Conservation (phyloP, 257 asterid genomes). For the Oldenlandia corymbosa region DNA sequence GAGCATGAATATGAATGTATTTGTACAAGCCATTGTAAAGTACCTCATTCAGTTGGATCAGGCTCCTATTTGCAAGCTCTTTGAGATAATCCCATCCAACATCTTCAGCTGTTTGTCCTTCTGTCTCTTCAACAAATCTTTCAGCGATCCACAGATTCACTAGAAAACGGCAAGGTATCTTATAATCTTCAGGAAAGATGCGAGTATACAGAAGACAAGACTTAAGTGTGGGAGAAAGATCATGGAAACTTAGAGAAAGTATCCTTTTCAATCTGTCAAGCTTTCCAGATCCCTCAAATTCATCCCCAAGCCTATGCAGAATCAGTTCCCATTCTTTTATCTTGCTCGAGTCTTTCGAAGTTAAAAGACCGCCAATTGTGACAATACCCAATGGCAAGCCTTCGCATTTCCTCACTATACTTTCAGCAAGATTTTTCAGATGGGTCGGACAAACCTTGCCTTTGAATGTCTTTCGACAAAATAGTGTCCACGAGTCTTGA, state of each 20-base stretch:
- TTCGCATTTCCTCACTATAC: neutral
- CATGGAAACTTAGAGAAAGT: constrained; percentile 18
- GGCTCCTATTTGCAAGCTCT: constrained; percentile 23
- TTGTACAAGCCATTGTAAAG: neutral
- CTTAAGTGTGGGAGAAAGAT: constrained; percentile 17
- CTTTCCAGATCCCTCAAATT: constrained; percentile 8
- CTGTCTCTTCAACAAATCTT: neutral
- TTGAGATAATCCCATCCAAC: constrained; percentile 6
- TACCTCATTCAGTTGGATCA: constrained; percentile 13
- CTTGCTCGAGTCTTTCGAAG: constrained; percentile 11
- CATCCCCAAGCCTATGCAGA: neutral
- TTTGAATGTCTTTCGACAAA: neutral
- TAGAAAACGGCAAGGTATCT: neutral
- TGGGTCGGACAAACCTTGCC: neutral
- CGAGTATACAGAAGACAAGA: constrained; percentile 16
- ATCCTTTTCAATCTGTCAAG: constrained; percentile 14
- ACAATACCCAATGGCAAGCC: constrained; percentile 21
- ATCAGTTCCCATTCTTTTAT: constrained; percentile 15
- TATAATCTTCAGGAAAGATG: neutral
- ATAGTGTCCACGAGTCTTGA: constrained; percentile 4
- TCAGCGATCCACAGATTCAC: neutral
- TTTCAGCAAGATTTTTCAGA: neutral
- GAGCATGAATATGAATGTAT: constrained; percentile 10
- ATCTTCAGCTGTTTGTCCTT: neutral
- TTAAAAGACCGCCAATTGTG: constrained; percentile 18